Evolutionary conservation across 2,329 filamentous ascomycete species (phyloP).

Genomic region (Pseudogymnoascus destructans): DNA sequence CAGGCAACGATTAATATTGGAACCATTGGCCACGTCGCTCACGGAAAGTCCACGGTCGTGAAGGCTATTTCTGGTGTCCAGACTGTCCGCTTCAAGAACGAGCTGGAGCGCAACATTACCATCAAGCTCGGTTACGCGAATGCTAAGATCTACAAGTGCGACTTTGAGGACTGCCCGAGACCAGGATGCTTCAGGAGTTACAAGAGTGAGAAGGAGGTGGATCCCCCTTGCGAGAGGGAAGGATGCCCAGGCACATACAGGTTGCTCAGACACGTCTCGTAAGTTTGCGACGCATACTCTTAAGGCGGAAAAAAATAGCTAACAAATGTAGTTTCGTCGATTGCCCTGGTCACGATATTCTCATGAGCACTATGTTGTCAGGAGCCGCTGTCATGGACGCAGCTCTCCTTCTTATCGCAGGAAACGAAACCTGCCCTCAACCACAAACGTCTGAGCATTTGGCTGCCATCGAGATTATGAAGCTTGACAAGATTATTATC

Average conservation of each 20-base stretch:
- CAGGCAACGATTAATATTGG: conserved; percentile 99
- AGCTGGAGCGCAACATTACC: conserved; percentile 96
- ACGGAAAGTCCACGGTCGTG: conserved; percentile 97
- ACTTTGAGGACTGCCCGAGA: conserved; percentile 78
- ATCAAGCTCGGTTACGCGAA: conserved; percentile 99
- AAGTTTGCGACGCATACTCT: conserved; percentile 31
- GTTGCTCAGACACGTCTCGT: conserved; percentile 84
- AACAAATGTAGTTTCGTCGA: conserved; percentile 65
- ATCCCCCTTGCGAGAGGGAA: conserved; percentile 88
- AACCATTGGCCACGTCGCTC: conserved; percentile 95
- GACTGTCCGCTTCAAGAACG: conserved; percentile 99
- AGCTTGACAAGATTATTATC: conserved; percentile 98
- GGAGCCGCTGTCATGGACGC: conserved; percentile 99
- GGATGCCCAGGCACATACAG: conserved; percentile 81
- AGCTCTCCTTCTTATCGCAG: conserved; percentile 86
- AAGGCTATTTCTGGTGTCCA: conserved; percentile 99
- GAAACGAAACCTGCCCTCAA: conserved; percentile 96
- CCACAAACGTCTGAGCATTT: conserved; percentile 98
- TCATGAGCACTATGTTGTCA: conserved; percentile 99
- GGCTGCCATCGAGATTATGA: conserved; percentile 99
- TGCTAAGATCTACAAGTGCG: conserved; percentile 98
- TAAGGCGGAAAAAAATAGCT: conserved; percentile 15
- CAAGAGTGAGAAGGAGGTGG: conserved; percentile 98
- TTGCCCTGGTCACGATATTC: conserved; percentile 99
- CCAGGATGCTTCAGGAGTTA: conserved; percentile 94